Conservation (phyloP, 352 stramenopile species). For the Globisporangium spiculum region DNA sequence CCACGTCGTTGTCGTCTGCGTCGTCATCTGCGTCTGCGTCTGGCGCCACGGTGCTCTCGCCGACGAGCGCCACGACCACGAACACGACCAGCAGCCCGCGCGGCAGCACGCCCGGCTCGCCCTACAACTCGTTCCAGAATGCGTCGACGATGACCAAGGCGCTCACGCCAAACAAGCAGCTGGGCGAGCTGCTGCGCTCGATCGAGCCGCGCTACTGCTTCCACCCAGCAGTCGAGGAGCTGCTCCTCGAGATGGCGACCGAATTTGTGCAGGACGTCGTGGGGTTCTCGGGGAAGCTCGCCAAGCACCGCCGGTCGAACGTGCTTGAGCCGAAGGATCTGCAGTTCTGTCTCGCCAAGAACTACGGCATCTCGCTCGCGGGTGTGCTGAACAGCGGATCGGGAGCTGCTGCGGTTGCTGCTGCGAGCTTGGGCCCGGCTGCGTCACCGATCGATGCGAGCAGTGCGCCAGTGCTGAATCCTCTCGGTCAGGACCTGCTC, state of each 20-base stretch:
- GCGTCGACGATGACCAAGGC: slow-evolving; percentile 44
- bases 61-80: slow-evolving; percentile 13
- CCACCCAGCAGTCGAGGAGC: slow-evolving; percentile 76
- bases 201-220: slow-evolving; percentile 75
- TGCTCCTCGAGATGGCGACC: slow-evolving; percentile 78
- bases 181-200: slow-evolving; percentile 61
- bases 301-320: slow-evolving; percentile 77
- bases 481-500: slow-evolving; percentile 53
- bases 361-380: slow-evolving; percentile 80
- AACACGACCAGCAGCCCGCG: slow-evolving; percentile 23
- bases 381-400: slow-evolving; percentile 35
- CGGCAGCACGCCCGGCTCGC: slow-evolving; percentile 20
- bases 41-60: slow-evolving; percentile 3
- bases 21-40: neutral
- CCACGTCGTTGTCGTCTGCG: neutral
- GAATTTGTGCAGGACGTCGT: slow-evolving; percentile 81
- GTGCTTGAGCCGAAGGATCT: slow-evolving; percentile 70
- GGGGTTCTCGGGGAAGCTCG: slow-evolving; percentile 54
- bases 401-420: neutral
- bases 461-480: slow-evolving; percentile 31
- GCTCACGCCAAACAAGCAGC: slow-evolving; percentile 66
- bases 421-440: neutral
- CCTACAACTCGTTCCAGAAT: slow-evolving; percentile 38
- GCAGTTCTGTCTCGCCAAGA: slow-evolving; percentile 83
- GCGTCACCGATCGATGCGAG: neutral